Base-by-base conservation (phyloP, 2,329 filamentous ascomycete genomes). In the Fusarium pilosicola region DNA sequence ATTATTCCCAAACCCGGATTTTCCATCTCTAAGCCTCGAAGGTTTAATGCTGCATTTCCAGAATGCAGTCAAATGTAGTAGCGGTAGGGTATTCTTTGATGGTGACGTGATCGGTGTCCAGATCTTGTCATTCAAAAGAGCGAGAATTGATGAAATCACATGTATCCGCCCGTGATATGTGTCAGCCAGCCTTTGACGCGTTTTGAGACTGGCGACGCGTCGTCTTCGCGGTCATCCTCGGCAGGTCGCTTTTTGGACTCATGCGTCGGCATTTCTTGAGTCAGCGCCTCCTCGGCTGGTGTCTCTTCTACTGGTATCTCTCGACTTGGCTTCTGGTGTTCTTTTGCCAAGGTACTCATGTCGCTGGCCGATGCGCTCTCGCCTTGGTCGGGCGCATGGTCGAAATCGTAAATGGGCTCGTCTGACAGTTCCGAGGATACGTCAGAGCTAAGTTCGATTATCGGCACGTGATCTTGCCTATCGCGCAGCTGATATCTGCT, bases 311-410 rank as follows among this genome's bases (percentile, higher is more conserved):
- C 49, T 11, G 55, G 24, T 4, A 28, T 15, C 24, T 49, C 55
- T 14, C 44, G 30, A 18, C 24, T 28, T 36, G 55, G 42, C 7
- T 58, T 48, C n/a, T 48, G 55, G 12, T 55, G 36, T 7, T 55
- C 51, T 7, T 65, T 56, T 18, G 36, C n/a, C n/a, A 39, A 36
- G 20, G 51, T 46, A 5, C 45, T 44, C 42, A 63, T 48, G 11
- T 68, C 64, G 32, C 65, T 68, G 4, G 65, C 68, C 7, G 65
- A 49, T 18, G 66, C 57, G 17, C 66, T 69, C n/a, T 69, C 15
- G 54, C 57, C 26, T 55, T 69, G 56, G 13, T 49, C 56, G 9
- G 56, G 42, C 26, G 42, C 34, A 42, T 59, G 32, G 20, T 38
- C 41, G 5, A 14, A 34, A 34, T 59, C 55, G 32, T 42, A 56